A percentile compares a stretch with the other conserved stretches of the same genome.
phyloP scores from a whole-genome alignment of 2,329 filamentous ascomycete species.

The Zymoseptoria brevis region DNA sequence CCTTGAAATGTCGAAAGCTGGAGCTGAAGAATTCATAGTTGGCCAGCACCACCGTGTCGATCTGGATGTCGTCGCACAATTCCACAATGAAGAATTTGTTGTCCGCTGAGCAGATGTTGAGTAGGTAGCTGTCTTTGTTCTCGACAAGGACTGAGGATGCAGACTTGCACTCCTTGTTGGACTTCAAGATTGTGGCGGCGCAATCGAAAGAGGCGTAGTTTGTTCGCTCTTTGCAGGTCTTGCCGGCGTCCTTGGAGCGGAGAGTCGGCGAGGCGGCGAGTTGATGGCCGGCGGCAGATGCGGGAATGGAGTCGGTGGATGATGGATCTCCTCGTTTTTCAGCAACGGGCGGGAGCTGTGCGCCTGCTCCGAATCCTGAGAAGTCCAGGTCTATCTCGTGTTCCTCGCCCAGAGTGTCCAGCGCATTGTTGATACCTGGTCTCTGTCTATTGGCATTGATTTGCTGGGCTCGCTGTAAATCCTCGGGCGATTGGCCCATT shows the following conservation, averaged over 20 bases:
- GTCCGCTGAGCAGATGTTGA: constrained; percentile 75
- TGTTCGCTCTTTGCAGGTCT: constrained; percentile 94
- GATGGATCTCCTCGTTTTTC: not conserved
- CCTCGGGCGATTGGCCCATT: constrained; percentile 68
- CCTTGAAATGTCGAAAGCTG: constrained; percentile 82
- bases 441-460: constrained; percentile 41
- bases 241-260: constrained; percentile 86
- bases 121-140: constrained; percentile 98
- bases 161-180: constrained; percentile 77
- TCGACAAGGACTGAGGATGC: constrained; percentile 83
- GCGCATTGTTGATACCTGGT: constrained; percentile 54
- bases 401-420: constrained; percentile 79
- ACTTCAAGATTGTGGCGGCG: constrained; percentile 86
- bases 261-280: constrained; percentile 31
- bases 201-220: constrained; percentile 98
- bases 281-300: constrained; percentile 1
- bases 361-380: constrained; percentile 49
- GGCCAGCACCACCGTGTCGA: constrained; percentile 93
- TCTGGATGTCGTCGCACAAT: constrained; percentile 74
- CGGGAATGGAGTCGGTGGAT: not conserved
- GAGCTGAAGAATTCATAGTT: constrained; percentile 99
- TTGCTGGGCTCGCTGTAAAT: constrained; percentile 51
- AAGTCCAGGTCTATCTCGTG: constrained; percentile 75
- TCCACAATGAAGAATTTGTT: constrained; percentile 96
- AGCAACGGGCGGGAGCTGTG: constrained; percentile 4